Percentiles rank a stretch among this genome's conserved stretches.
Evolutionary conservation across 2,329 filamentous ascomycete genomes (phyloP).

Genomic region (Epicoccum nigrum): DNA sequence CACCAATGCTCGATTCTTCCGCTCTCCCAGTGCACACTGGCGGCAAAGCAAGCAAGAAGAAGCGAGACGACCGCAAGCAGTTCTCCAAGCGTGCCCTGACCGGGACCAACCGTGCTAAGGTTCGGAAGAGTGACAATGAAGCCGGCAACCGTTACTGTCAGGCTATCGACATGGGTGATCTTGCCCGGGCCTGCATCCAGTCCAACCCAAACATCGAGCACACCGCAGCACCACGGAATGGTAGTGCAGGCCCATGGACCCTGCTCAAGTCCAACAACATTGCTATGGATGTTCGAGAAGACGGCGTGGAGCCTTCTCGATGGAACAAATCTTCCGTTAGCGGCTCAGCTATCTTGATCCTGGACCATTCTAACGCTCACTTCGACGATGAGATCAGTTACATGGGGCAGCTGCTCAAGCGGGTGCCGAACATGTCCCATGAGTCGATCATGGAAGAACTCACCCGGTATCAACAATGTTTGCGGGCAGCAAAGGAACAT

Average conservation of each 20-base stretch:
- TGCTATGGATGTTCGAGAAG: slow-evolving; percentile 20
- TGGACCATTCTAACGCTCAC: slow-evolving; percentile 11
- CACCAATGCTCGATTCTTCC: not conserved
- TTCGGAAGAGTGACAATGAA: slow-evolving; percentile 18
- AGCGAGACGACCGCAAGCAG: slow-evolving; percentile 17
- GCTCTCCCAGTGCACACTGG: slow-evolving; percentile 5
- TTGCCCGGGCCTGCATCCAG: slow-evolving; percentile 2
- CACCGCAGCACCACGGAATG: slow-evolving; percentile 13
- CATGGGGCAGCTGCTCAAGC: not conserved
- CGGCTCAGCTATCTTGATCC: slow-evolving; percentile 11
- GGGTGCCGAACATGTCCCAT: not conserved
- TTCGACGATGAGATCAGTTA: slow-evolving; percentile 5
- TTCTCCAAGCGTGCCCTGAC: slow-evolving; percentile 4
- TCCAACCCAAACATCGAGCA: slow-evolving; percentile 19
- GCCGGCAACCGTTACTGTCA: slow-evolving; percentile 16
- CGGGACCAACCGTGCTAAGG: slow-evolving; percentile 4
- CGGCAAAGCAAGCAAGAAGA: slow-evolving; percentile 18
- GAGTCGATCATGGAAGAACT: not conserved
- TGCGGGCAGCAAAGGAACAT: not conserved
- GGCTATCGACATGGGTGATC: slow-evolving; percentile 6
- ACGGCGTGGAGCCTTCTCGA: slow-evolving; percentile 14
- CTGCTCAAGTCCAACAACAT: slow-evolving; percentile 31
- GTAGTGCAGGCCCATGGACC: slow-evolving; percentile 19
- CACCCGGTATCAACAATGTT: not conserved
- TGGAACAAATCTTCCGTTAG: slow-evolving; percentile 24